A percentile compares a stretch with the other conserved stretches of the same genome.
phyloP scores from a whole-genome alignment of 768 basidiomycete genomes.

The Mycena amicta region DNA sequence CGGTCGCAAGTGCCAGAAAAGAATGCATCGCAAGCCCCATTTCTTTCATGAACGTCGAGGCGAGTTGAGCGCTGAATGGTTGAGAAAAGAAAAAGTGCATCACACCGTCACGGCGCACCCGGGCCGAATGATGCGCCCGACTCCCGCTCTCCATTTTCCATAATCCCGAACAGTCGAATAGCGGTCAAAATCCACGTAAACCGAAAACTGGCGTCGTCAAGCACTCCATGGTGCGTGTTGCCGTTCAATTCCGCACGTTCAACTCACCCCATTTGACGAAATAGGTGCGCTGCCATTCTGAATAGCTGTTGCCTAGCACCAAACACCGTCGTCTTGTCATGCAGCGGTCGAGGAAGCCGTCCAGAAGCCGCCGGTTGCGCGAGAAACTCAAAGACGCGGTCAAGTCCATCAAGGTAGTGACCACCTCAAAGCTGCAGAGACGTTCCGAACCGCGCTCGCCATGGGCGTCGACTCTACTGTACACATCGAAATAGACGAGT shows the following conservation, averaged over 20 bases:
- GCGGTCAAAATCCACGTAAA: conserved; percentile 98
- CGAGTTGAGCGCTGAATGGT: neutral
- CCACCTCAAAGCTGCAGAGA: conserved; percentile 87
- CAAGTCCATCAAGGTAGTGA: conserved; percentile 86
- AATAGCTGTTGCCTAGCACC: no score
- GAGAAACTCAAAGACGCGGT: conserved; percentile 77
- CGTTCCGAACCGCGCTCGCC: conserved; percentile 92
- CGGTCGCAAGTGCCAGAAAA: no score
- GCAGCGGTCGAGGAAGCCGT: conserved; percentile 97
- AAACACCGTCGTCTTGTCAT: no score
- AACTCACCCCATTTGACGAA: conserved; percentile 83
- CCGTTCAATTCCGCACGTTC: neutral
- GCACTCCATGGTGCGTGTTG: conserved; percentile 92
- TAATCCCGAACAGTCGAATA: no score
- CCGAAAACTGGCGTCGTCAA: conserved; percentile 94
- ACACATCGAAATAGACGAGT: conserved; percentile 85
- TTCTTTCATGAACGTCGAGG: neutral
- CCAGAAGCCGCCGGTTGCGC: no score
- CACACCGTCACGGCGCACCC: neutral
- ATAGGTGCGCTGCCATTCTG: conserved; percentile 78
- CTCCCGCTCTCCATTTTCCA: conserved; percentile 63
- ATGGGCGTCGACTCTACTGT: conserved; percentile 96
- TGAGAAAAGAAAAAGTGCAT: no score
- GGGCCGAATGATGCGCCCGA: conserved; percentile 68
- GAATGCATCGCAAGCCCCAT: neutral